Conservation (phyloP, 1,284 basidiomycete genomes). For the Ustilago nuda region DNA sequence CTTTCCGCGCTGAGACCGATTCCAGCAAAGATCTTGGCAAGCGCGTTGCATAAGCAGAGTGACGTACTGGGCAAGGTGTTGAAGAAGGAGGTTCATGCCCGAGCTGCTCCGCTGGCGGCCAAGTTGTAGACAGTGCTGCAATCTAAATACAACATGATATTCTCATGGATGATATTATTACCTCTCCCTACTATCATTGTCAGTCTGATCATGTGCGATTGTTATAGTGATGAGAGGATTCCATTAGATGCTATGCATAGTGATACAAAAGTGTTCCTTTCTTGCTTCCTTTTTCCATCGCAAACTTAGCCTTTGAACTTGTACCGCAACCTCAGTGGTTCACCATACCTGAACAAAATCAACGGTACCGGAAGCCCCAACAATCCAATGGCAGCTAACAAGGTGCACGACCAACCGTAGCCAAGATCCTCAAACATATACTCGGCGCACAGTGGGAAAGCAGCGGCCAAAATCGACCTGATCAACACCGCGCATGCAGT, state of each 20-base stretch:
- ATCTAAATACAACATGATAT: too few species aligned
- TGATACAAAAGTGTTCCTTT: slow-evolving; percentile 5
- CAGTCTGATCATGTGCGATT: neutral
- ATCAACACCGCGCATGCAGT: slow-evolving; percentile 69
- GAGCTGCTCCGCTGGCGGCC: neutral
- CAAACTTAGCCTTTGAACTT: slow-evolving; percentile 47
- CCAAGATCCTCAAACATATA: slow-evolving; percentile 71
- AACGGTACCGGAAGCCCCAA: slow-evolving; percentile 70
- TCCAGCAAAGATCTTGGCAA: slow-evolving; percentile 14
- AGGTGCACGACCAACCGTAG: slow-evolving; percentile 70
- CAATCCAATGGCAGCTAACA: slow-evolving; percentile 70
- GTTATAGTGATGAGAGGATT: neutral
- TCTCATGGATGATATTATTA: neutral
- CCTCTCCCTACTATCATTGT: neutral
- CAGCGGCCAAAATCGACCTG: slow-evolving; percentile 69
- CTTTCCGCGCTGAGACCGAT: slow-evolving; percentile 33
- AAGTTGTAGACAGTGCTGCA: neutral
- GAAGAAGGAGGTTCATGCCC: neutral
- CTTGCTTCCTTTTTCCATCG: neutral
- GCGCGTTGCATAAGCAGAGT: neutral
- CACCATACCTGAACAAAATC: slow-evolving; percentile 70
- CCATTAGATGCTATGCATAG: neutral
- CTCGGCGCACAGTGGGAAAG: slow-evolving; percentile 71
- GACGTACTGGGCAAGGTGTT: slow-evolving; percentile 17
- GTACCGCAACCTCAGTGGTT: slow-evolving; percentile 59